Evolutionary conservation across 1,284 basidiomycete species (phyloP), one percentile per base, ranked within the genome.

Genomic region (Anthracocystis panici-leucophaei): DNA sequence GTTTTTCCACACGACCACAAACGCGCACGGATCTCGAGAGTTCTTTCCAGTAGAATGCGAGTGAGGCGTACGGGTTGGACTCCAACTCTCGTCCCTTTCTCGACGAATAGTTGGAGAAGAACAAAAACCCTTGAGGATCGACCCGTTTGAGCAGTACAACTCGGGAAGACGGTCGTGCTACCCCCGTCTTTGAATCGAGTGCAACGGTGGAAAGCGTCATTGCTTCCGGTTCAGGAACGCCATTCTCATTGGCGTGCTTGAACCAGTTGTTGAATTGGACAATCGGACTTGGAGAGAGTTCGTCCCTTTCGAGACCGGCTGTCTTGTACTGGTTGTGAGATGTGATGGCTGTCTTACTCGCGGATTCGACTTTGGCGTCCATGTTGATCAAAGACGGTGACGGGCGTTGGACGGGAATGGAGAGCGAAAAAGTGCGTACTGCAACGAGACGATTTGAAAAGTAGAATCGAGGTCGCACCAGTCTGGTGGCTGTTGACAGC

Each of bases 71-170:
- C 0, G 81, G 83, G 40, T 85, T 95, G 44, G 87, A 88, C 3
- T 85, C 72, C 48, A 99, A 88, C 86, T 98, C 97, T 38, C 87
- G 84, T 2, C 92, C 93, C 87, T 99, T 99, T 72, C 95, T 90
- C 20, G 94, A 96, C 40, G 89, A 89, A 88, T 99, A 99, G 87
- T 99, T 99, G 40, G 95, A 96, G 89, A 90, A 99, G 87, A 98
- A 97, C 59, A 96, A 90, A 87, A 99, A 97, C 40, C 95, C 83
- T 11, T 54, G 16, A 8, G 75, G 49, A 82, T 94, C 78, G 16
- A 79, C 90, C 80, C 94, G 90, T 86, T 97, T 98, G 82, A 98
- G 91, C 72, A 98, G 90, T 54, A 98, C 95, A 82, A 94, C 89
- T 70, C 95, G 91, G 4, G 92, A 90, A 12, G 93, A 94, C 18